Evolutionary conservation across 2,329 filamentous ascomycete genomes (phyloP).

Genomic region (Calonectria pseudoreteaudii): DNA sequence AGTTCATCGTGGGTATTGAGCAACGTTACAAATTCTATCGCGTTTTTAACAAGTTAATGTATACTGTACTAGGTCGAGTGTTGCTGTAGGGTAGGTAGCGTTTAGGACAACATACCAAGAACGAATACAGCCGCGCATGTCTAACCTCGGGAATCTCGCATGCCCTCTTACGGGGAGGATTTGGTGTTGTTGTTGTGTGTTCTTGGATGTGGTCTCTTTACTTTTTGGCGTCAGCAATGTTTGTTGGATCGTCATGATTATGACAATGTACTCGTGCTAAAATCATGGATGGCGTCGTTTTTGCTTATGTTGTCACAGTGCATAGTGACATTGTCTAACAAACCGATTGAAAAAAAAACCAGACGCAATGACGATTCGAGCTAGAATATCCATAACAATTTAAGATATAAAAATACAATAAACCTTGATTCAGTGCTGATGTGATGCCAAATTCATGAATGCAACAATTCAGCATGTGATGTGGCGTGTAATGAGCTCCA

Average conservation of each 20-base stretch:
- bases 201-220: background rate
- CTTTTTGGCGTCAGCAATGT: background rate
- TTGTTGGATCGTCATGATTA: background rate
- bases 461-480: background rate
- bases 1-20: background rate
- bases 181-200: background rate
- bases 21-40: background rate
- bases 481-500: slow-evolving; percentile 44
- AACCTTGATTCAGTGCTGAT: background rate
- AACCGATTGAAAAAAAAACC: too few species aligned
- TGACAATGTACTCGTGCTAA: background rate
- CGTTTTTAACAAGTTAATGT: background rate
- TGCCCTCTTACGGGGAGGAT: background rate
- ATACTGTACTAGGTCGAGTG: background rate
- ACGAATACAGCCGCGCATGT: background rate
- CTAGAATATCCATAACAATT: background rate
- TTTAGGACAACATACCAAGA: background rate
- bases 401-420: background rate
- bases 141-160: background rate
- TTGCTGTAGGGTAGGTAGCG: background rate
- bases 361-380: background rate
- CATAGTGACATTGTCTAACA: too few species aligned
- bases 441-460: background rate
- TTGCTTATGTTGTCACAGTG: too few species aligned
- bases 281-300: too few species aligned